These are phyloP conservation scores for Periconia digitata DNA, from an alignment of 2,329 filamentous ascomycete genomes.

Conservation along the genomic window DNA sequence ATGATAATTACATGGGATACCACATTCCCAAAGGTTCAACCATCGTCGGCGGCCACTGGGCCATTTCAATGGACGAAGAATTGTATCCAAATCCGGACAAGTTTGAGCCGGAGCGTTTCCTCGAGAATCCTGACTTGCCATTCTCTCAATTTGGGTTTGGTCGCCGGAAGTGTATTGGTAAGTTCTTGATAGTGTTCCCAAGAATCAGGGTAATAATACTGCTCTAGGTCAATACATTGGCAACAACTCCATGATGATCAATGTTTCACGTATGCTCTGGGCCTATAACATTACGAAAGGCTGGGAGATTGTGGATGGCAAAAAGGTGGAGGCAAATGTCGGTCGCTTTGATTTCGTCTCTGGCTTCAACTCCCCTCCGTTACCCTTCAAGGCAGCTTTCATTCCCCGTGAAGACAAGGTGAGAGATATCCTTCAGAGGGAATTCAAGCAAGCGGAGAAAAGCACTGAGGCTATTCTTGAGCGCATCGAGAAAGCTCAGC, in stretches of 20 bases:
- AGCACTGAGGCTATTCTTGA: background rate
- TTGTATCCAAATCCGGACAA: constrained; percentile 1
- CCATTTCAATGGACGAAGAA: background rate
- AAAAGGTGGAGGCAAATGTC: background rate
- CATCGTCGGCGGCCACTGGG: background rate
- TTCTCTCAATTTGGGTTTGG: background rate
- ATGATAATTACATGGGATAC: background rate
- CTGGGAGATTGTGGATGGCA: background rate
- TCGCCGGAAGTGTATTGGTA: background rate
- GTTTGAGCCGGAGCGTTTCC: constrained; percentile 1
- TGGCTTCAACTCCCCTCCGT: background rate
- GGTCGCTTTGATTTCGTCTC: background rate
- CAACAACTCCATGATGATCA: constrained; percentile 1
- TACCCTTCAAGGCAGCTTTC: background rate
- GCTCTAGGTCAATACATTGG: background rate
- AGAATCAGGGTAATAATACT: background rate
- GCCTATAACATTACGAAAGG: background rate
- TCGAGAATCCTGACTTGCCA: background rate
- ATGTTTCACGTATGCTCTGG: background rate
- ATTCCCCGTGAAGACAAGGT: background rate
- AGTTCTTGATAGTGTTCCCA: background rate
- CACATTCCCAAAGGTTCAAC: background rate
- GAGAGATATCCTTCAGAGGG: background rate
- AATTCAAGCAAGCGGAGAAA: background rate
- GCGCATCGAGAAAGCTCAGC: background rate